Percentiles rank a stretch among this genome's conserved stretches.
Evolutionary conservation across 345 rosid genomes (phyloP).

Genomic region (Conringia planisiliqua): DNA sequence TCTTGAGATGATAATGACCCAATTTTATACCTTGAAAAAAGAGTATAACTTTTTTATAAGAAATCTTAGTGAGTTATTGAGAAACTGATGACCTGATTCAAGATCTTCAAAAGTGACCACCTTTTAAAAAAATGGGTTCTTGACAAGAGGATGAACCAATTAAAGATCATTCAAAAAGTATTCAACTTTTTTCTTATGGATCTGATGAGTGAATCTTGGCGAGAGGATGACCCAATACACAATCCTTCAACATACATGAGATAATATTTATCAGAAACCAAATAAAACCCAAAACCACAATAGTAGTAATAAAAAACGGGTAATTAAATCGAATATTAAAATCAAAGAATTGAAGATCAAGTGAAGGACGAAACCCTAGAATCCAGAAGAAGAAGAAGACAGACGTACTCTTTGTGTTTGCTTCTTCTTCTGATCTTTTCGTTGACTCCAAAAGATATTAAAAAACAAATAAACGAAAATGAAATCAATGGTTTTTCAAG

Average conservation of each 20-base stretch:
- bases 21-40: slow-evolving; percentile 19
- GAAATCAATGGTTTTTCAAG: slow-evolving; percentile 23
- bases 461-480: slow-evolving; percentile 21
- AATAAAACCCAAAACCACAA: not conserved
- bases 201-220: slow-evolving; percentile 14
- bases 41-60: slow-evolving; percentile 11
- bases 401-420: slow-evolving; percentile 31
- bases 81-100: not conserved
- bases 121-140: not conserved
- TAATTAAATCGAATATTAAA: not conserved
- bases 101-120: slow-evolving; percentile 14
- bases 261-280: not conserved
- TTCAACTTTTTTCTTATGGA: slow-evolving; percentile 13
- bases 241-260: slow-evolving; percentile 14
- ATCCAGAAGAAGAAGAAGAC: slow-evolving; percentile 31
- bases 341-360: not conserved
- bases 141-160: slow-evolving; percentile 1
- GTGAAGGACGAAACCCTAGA: slow-evolving; percentile 30
- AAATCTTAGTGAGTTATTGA: not conserved
- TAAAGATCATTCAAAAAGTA: slow-evolving; percentile 12
- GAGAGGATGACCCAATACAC: slow-evolving; percentile 4
- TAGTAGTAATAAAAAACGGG: not conserved
- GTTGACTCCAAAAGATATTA: slow-evolving; percentile 28
- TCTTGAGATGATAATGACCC: slow-evolving; percentile 1
- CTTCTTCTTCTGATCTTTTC: slow-evolving; percentile 31